phyloP scores from a whole-genome alignment of 169 alveolate species.

The Babesia divergens region DNA sequence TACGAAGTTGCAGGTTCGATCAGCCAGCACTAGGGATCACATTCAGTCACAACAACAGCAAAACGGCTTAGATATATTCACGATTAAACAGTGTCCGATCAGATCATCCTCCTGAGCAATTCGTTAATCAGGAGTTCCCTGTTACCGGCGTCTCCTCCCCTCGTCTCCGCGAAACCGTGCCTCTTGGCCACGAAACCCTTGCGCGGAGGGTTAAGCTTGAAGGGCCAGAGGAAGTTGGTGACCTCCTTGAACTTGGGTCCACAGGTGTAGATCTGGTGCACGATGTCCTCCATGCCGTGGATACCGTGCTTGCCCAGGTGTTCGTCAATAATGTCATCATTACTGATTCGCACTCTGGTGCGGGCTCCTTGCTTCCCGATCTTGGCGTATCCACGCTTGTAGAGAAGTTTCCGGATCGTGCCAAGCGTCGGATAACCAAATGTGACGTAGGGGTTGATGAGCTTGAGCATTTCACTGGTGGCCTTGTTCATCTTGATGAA shows the following conservation, averaged over 20 bases:
- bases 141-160: constrained; percentile 93
- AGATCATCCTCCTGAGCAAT: constrained; percentile 73
- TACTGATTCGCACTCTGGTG: constrained; percentile 66
- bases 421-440: constrained; percentile 96
- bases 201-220: constrained; percentile 95
- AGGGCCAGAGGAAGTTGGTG: constrained; percentile 98
- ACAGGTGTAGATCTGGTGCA: constrained; percentile 95
- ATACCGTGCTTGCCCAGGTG: constrained; percentile 74
- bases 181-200: constrained; percentile 98
- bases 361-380: constrained; percentile 82
- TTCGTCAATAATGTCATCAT: constrained; percentile 65
- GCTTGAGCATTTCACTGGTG: constrained; percentile 94
- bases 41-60: no score
- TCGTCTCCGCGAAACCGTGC: constrained; percentile 92
- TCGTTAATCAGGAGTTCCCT: constrained; percentile 82
- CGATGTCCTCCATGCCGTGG: constrained; percentile 95
- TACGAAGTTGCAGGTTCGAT: no score
- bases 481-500: constrained; percentile 97
- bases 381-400: constrained; percentile 95
- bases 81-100: constrained; percentile 51
- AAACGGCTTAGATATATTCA: no score
- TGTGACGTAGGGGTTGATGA: constrained; percentile 94
- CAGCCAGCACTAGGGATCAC: no score
- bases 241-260: constrained; percentile 99
- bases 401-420: constrained; percentile 91